Evolutionary conservation across 1,139 yeast species (phyloP), one percentile per base, ranked within the genome.

Genomic region (Yamadazyma diospyri): DNA sequence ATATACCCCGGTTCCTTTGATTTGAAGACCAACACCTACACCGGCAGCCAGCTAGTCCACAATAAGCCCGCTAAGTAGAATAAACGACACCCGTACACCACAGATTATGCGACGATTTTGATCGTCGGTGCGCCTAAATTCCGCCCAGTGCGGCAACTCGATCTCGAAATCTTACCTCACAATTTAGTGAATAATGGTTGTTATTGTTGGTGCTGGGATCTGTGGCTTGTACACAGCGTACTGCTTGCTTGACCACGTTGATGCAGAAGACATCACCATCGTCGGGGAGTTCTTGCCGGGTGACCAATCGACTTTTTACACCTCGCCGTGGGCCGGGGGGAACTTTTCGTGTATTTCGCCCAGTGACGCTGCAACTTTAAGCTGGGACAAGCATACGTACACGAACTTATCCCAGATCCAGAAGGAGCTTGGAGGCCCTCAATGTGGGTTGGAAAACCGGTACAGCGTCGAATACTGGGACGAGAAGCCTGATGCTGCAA

Each of bases 1-100:
- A 30, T 67, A 5, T 66, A 52, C 36, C 64, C 68, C 0, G 73
- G 72, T 0, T 47, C 70, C 2, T 24, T 19, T 19, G 16, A 32
- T 6, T 13, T 19, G n/a, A 23, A 23, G 17, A 18, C 27, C n/a
- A 28, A 28, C 16, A 23, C 27, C n/a, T 26, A 23, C 19, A 32
- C 21, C 8, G n/a, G 15, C 11, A 26, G 10, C n/a, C 30, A 27
- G 16, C 20, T 20, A 9, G n/a, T 27, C 11, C 24, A 19, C 16
- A 27, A 20, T 14, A 18, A 19, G 20, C 8, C 6, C 20, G 6
- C 20, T 9, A 18, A 18, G 20, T n/a, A n/a, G n/a, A n/a, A n/a
- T n/a, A n/a, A n/a, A n/a, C n/a, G n/a, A n/a, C n/a, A n/a, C n/a
- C n/a, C n/a, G n/a, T n/a, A n/a, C n/a, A n/a, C 9, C 23, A n/a